A percentile compares a stretch with the other conserved stretches of the same genome.
Conservation (phyloP, 2,329 filamentous ascomycete genomes). For the Dryadomyces quercus-mongolicae region DNA sequence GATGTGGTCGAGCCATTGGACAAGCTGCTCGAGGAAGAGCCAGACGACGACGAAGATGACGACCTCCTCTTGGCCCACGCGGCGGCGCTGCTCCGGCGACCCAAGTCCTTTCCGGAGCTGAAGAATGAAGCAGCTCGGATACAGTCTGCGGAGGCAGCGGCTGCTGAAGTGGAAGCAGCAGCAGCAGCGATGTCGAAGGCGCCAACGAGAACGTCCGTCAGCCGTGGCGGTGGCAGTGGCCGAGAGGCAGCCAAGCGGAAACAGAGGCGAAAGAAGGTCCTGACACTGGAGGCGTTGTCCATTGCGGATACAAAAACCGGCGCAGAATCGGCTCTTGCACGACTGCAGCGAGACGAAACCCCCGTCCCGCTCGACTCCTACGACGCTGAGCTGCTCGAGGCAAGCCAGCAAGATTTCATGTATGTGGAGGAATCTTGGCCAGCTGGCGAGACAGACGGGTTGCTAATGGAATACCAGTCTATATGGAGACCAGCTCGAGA, state of each 20-base stretch:
- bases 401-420: slow-evolving; percentile 78
- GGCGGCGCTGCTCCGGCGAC: slow-evolving; percentile 51
- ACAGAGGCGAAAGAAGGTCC: slow-evolving; percentile 21
- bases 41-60: slow-evolving; percentile 28
- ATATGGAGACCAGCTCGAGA: slow-evolving; percentile 68
- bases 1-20: slow-evolving; percentile 43
- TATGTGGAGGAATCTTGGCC: slow-evolving; percentile 29
- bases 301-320: slow-evolving; percentile 20
- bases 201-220: not conserved
- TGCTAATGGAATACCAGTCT: not conserved
- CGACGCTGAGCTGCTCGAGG: slow-evolving; percentile 59
- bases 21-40: slow-evolving; percentile 44
- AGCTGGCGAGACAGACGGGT: not conserved
- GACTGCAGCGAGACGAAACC: slow-evolving; percentile 13
- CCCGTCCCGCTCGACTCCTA: slow-evolving; percentile 38
- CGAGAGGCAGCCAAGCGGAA: not conserved
- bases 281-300: slow-evolving; percentile 37
- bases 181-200: not conserved
- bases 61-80: slow-evolving; percentile 34
- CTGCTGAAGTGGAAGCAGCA: not conserved
- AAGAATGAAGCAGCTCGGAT: slow-evolving; percentile 38
- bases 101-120: slow-evolving; percentile 70
- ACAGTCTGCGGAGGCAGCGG: slow-evolving; percentile 22
- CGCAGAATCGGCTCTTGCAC: slow-evolving; percentile 2
- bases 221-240: not conserved